Evolutionary conservation across 495 filamentous ascomycete genomes (phyloP).

Genomic region (Staphylotrichum longicolle): DNA sequence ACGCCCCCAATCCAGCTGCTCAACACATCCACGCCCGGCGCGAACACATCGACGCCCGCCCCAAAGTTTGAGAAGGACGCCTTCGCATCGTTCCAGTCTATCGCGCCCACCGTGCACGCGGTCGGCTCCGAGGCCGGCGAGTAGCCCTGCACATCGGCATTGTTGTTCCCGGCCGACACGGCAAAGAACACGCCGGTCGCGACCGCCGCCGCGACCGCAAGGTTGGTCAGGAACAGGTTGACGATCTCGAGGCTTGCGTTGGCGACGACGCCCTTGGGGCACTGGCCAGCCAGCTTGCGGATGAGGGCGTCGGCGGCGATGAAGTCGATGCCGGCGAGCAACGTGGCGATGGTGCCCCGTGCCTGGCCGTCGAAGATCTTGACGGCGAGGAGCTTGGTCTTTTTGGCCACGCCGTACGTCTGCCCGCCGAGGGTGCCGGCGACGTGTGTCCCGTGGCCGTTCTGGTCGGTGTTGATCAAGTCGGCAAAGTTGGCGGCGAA

Average conservation of each 20-base stretch:
- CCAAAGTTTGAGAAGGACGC: slow-evolving; percentile 66
- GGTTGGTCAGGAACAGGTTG: slow-evolving; percentile 53
- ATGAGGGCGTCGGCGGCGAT: slow-evolving; percentile 39
- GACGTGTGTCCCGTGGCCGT: slow-evolving; percentile 53
- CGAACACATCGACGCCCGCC: slow-evolving; percentile 58
- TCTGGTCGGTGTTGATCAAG: slow-evolving; percentile 45
- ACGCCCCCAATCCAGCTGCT: slow-evolving; percentile 56
- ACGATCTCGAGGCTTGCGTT: slow-evolving; percentile 58
- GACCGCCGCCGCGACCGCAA: slow-evolving; percentile 49
- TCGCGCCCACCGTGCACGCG: slow-evolving; percentile 61
- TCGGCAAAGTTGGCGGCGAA: slow-evolving; percentile 44
- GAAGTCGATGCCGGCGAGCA: slow-evolving; percentile 48
- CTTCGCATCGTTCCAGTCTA: slow-evolving; percentile 45
- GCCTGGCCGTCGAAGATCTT: slow-evolving; percentile 53
- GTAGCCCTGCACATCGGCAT: slow-evolving; percentile 45
- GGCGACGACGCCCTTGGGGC: slow-evolving; percentile 46
- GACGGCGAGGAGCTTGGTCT: slow-evolving; percentile 46
- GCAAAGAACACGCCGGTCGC: slow-evolving; percentile 52
- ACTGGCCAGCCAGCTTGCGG: slow-evolving; percentile 25
- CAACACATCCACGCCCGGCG: slow-evolving; percentile 55
- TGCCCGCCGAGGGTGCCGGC: slow-evolving; percentile 49
- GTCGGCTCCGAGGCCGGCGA: slow-evolving; percentile 56
- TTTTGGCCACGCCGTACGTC: slow-evolving; percentile 52
- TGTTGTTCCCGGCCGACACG: slow-evolving; percentile 59
- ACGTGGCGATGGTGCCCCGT: slow-evolving; percentile 15